Evolutionary conservation across 2,329 filamentous ascomycete genomes (phyloP), one percentile per base, ranked within the genome.

Genomic region (Pestalotiopsis fici): DNA sequence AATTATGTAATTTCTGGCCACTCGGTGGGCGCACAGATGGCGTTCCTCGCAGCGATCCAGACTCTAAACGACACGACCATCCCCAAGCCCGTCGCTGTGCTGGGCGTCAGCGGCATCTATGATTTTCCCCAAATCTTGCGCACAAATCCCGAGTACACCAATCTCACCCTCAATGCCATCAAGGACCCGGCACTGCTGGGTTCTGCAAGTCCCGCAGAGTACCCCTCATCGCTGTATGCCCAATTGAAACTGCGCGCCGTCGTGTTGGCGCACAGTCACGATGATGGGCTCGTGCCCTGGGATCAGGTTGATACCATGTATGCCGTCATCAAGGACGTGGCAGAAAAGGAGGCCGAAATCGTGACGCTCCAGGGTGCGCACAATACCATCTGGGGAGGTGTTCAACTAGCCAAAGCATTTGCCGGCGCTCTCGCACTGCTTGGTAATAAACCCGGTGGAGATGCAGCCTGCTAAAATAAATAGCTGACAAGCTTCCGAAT

Each of bases 61-160:
- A 27, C 60, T 2, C 37, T 63, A 9, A 63, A 63, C 35, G 60
- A 63, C 60, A 43, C 60, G 60, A 27, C 35, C 43, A 50, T 63
- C 11, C 60, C 60, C n/a, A 63, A 63, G 37, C 60, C 60, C 2
- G n/a, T 47, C 7, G 60, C 60, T 1, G 60, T 63, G n/a, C 13
- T 63, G 7, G 60, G 60, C 4, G 60, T 63, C 12, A 63, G 60
- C 60, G 60, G 60, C n/a, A 63, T 63, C 21, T 63, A 63, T 21
- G 60, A 63, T 35, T 63, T 63, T 4, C 60, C 60, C 2, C 37
- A 50, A 18, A 63, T 63, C 15, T 5, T 63, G 35, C 60, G 37
- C 31, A 63, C 60, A 12, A 63, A 63, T 4, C 60, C 60, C 15
- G 60, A 63, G 3, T 63, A 63, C 11, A 47, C 60, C 15, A 63